Evolutionary conservation across 2,329 filamentous ascomycete genomes (phyloP).

Genomic region (Tolypocladium endophyticum): DNA sequence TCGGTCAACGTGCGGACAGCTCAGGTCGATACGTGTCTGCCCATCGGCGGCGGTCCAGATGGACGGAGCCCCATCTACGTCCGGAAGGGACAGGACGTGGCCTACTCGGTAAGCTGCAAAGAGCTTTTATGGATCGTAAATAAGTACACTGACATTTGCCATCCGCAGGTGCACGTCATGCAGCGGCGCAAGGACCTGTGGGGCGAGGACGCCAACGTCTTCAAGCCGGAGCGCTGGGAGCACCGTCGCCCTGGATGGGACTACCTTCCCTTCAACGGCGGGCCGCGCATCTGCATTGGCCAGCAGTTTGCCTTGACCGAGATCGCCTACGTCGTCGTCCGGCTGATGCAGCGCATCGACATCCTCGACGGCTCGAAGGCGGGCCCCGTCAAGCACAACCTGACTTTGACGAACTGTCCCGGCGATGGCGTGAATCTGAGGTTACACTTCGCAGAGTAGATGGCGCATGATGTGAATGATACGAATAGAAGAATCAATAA

Average conservation of each 20-base stretch:
- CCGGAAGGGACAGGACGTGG: conserved; percentile 31
- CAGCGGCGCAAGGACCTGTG: conserved; percentile 27
- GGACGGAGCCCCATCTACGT: conserved; percentile 37
- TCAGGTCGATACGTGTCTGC: conserved; percentile 34
- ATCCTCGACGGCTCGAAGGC: conserved; percentile 8
- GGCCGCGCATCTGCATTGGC: conserved; percentile 16
- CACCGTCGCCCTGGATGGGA: conserved; percentile 14
- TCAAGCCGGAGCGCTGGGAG: conserved; percentile 29
- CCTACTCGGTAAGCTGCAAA: conserved; percentile 16
- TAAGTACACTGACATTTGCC: not conserved
- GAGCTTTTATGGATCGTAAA: not conserved
- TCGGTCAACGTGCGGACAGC: conserved; percentile 12
- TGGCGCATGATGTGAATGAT: not conserved
- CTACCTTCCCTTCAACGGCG: conserved; percentile 16
- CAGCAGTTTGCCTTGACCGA: conserved; percentile 17
- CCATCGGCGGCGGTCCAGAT: conserved; percentile 38
- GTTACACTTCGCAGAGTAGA: conserved; percentile 8
- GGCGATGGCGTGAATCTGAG: conserved; percentile 10
- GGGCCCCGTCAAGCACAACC: conserved; percentile 8
- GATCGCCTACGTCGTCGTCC: conserved; percentile 11
- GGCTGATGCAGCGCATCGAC: conserved; percentile 11
- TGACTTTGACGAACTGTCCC: conserved; percentile 10
- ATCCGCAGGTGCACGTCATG: conserved; percentile 17
- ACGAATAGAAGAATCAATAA: no score
- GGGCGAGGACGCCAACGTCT: conserved; percentile 26